A percentile compares a stretch with the other conserved stretches of the same genome.
Evolutionary conservation across 352 stramenopile genomes (phyloP).

Genomic region (Phytophthora citricola): DNA sequence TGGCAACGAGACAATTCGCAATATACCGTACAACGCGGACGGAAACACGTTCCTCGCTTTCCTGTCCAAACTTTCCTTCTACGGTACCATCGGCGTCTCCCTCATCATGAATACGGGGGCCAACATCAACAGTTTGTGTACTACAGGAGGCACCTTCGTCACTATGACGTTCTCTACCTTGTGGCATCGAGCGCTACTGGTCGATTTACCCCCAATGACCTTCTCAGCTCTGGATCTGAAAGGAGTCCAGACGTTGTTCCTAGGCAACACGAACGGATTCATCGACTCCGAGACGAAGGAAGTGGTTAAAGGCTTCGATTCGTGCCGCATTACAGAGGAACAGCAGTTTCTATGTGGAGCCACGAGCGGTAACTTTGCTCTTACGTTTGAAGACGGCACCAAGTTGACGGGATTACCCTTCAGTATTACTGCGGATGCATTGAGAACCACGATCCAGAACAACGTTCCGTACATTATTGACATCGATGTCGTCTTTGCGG

Average conservation of each 20-base stretch:
- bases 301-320: constrained; percentile 74
- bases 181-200: constrained; percentile 58
- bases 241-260: constrained; percentile 50
- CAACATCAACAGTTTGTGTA: constrained; percentile 51
- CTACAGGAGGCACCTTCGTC: constrained; percentile 61
- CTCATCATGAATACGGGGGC: constrained; percentile 39
- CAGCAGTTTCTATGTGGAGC: constrained; percentile 70
- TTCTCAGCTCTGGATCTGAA: constrained; percentile 66
- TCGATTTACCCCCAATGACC: constrained; percentile 65
- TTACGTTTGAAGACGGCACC: constrained; percentile 72
- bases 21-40: constrained; percentile 68
- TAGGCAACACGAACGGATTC: constrained; percentile 57
- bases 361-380: constrained; percentile 69
- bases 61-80: constrained; percentile 50
- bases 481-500: constrained; percentile 60
- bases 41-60: constrained; percentile 58
- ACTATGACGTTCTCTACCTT: constrained; percentile 64
- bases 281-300: constrained; percentile 74
- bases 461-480: constrained; percentile 67
- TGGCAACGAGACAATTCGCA: constrained; percentile 54
- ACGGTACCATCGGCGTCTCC: constrained; percentile 54
- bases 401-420: constrained; percentile 53
- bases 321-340: constrained; percentile 65
- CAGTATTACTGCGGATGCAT: constrained; percentile 41
- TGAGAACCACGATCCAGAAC: constrained; percentile 52